Evolutionary conservation across 2,329 filamentous ascomycete species (phyloP).

Genomic region (Colletotrichum lindemuthianum): DNA sequence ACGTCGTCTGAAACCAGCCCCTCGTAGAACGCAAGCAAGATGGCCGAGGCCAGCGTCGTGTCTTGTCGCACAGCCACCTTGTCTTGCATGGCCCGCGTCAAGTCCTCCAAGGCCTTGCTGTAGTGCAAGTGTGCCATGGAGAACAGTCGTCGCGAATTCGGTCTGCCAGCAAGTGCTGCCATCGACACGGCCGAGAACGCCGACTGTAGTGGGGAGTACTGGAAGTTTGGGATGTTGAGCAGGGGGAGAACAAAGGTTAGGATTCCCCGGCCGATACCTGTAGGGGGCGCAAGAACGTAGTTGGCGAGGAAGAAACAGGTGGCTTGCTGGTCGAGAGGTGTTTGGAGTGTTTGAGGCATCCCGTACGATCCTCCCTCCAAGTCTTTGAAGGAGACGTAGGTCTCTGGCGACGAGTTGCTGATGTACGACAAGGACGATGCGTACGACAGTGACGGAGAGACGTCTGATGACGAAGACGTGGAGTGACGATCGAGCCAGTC

Average conservation of each 20-base stretch:
- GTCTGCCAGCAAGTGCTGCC: constrained; percentile 39
- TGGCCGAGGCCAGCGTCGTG: constrained; percentile 38
- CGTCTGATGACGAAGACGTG: constrained; percentile 24
- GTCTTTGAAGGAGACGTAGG: constrained; percentile 29
- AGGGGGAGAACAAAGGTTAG: constrained; percentile 39
- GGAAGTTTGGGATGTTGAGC: constrained; percentile 35
- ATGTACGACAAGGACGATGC: constrained; percentile 31
- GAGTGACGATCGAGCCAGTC: constrained; percentile 31
- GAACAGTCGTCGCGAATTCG: constrained; percentile 37
- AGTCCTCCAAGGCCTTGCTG: constrained; percentile 37
- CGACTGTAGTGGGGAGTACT: constrained; percentile 38
- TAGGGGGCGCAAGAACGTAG: constrained; percentile 38
- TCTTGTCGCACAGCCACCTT: constrained; percentile 36
- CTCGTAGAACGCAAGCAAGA: constrained; percentile 41
- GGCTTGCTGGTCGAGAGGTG: constrained; percentile 40
- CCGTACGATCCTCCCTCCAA: constrained; percentile 22
- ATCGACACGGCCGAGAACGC: constrained; percentile 39
- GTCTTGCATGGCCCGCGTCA: constrained; percentile 38
- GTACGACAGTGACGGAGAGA: constrained; percentile 33
- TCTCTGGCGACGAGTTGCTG: constrained; percentile 24
- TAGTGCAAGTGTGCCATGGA: constrained; percentile 38
- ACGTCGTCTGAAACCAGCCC: constrained; percentile 37
- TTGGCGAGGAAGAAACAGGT: constrained; percentile 41
- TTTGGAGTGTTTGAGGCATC: constrained; percentile 35
- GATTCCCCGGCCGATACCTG: constrained; percentile 35